phyloP scores from a whole-genome alignment of 345 rosid genomes.

The Melaleuca alternifolia region DNA sequence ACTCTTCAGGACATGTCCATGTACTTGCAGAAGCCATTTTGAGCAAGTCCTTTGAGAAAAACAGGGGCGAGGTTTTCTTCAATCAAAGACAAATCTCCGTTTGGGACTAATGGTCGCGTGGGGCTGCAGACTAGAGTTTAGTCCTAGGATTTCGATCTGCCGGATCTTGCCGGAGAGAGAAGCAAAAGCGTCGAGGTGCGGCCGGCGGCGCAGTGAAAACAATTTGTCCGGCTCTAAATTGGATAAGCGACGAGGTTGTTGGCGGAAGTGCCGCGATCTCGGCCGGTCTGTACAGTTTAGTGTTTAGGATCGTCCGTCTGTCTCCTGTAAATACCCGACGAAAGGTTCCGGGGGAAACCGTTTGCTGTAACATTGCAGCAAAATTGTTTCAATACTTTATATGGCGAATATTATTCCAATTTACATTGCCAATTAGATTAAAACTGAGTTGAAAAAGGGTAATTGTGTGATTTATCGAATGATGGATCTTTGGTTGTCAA shows the following conservation, averaged over 20 bases:
- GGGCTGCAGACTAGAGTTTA: neutral
- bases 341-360: neutral
- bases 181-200: neutral
- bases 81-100: neutral
- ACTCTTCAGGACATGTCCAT: conserved; percentile 23
- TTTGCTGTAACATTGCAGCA: neutral
- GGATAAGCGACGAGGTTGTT: neutral
- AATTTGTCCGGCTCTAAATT: neutral
- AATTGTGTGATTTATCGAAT: neutral
- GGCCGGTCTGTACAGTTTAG: neutral
- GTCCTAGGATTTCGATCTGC: neutral
- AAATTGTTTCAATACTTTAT: neutral
- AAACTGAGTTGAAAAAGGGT: neutral
- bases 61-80: neutral
- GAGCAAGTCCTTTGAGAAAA: neutral
- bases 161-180: neutral
- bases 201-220: neutral
- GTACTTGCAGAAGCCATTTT: conserved; percentile 11
- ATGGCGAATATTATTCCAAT: neutral
- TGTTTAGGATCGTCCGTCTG: neutral
- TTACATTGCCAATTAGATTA: neutral
- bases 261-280: neutral
- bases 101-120: neutral
- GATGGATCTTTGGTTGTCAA: neutral
- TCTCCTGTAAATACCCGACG: neutral